phyloP scores from a whole-genome alignment of 495 filamentous ascomycete species.

The Aspergillus diversus region DNA sequence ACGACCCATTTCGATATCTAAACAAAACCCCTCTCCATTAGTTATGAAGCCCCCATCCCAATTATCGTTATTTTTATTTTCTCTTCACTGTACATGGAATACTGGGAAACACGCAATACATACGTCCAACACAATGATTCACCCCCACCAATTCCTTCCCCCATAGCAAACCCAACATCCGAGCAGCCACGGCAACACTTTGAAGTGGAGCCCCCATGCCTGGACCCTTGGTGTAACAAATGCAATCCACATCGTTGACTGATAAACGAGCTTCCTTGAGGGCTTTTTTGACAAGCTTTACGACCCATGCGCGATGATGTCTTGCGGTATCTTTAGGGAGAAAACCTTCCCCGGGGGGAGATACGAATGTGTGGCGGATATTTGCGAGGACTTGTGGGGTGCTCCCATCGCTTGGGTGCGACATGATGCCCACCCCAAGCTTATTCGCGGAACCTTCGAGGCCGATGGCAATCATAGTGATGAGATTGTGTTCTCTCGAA shows the following conservation, averaged over 20 bases:
- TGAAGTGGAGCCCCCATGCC: conserved; percentile 98
- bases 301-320: conserved; percentile 87
- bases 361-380: conserved; percentile 88
- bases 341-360: conserved; percentile 92
- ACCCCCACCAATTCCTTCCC: conserved; percentile 84
- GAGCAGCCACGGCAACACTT: conserved; percentile 80
- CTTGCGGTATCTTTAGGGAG: conserved; percentile 93
- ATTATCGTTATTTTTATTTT: not conserved
- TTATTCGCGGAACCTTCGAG: conserved; percentile 99
- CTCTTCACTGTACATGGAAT: too few relatives aligned
- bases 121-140: conserved; percentile 96
- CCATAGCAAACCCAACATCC: conserved; percentile 85
- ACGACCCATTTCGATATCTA: conserved; percentile 95
- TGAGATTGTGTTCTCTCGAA: not conserved
- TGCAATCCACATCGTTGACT: conserved; percentile 75
- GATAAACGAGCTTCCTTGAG: conserved; percentile 67
- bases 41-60: not conserved
- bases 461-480: conserved; percentile 79
- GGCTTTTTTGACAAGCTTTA: conserved; percentile 75
- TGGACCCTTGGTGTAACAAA: conserved; percentile 94
- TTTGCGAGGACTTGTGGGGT: conserved; percentile 84
- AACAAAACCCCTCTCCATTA: not conserved
- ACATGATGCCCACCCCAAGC: conserved; percentile 90
- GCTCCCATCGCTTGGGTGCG: conserved; percentile 66
- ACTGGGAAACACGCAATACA: conserved; percentile 29